phyloP scores from a whole-genome alignment of 257 asterid species.

The Ilex asprella region DNA sequence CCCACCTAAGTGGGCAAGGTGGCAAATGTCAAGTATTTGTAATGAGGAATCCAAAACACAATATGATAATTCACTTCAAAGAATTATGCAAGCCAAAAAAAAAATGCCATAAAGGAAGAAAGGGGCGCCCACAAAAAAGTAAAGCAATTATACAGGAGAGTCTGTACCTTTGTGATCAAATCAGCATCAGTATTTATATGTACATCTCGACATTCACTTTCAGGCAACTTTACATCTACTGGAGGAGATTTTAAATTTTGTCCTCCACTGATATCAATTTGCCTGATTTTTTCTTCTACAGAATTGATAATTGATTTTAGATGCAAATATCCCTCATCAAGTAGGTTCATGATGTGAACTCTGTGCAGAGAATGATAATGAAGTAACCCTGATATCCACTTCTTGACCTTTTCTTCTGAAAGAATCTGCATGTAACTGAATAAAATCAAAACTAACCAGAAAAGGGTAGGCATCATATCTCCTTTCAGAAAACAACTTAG shows the following conservation, averaged over 20 bases:
- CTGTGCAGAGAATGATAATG: constrained; percentile 46
- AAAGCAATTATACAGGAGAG: neutral
- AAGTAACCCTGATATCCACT: constrained; percentile 45
- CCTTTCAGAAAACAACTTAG: constrained; percentile 5
- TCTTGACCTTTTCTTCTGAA: constrained; percentile 51
- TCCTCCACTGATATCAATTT: constrained; percentile 37
- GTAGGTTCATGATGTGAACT: constrained; percentile 39
- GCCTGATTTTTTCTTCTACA: constrained; percentile 60
- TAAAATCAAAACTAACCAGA: constrained; percentile 17
- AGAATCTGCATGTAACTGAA: constrained; percentile 31
- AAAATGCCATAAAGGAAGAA: neutral
- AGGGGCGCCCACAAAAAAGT: constrained; percentile 3
- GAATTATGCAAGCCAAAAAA: neutral
- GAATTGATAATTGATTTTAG: constrained; percentile 40
- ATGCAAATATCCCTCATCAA: constrained; percentile 68
- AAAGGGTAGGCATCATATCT: constrained; percentile 8
- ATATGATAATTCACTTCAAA: too few species aligned
- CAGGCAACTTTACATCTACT: constrained; percentile 29
- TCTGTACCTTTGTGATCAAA: constrained; percentile 39
- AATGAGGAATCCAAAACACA: too few species aligned
- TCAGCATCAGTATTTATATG: constrained; percentile 48
- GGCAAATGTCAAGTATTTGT: too few species aligned
- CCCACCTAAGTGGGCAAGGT: too few species aligned
- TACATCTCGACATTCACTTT: constrained; percentile 71
- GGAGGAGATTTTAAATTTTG: constrained; percentile 26